Evolutionary conservation across 441 rosid genomes (phyloP).

Genomic region (Manihot esculenta): DNA sequence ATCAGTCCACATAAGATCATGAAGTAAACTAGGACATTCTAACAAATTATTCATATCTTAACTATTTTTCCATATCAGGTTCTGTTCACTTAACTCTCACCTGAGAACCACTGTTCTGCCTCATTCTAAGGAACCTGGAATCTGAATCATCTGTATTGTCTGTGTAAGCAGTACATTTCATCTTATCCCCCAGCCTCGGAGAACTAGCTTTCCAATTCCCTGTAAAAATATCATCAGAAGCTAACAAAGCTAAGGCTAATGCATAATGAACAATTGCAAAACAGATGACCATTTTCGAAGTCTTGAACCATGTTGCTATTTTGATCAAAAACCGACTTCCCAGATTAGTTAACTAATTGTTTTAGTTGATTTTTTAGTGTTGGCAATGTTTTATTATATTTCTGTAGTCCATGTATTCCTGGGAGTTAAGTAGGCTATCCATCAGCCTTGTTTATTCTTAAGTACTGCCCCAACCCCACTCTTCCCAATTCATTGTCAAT

Average conservation of each 20-base stretch:
- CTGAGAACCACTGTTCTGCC: constrained; percentile 32
- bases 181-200: constrained; percentile 29
- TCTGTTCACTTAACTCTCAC: constrained; percentile 33
- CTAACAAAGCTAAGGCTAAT: not conserved
- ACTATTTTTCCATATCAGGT: constrained; percentile 13
- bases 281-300: too few relatives aligned
- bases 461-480: not conserved
- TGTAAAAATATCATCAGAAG: constrained; percentile 22
- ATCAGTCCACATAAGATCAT: constrained; percentile 1
- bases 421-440: too few relatives aligned
- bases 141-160: constrained; percentile 24
- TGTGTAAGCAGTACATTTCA: constrained; percentile 12
- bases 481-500: not conserved
- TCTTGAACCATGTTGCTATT: too few relatives aligned
- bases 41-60: constrained; percentile 2
- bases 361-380: too few relatives aligned
- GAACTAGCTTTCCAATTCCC: constrained; percentile 40
- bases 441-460: too few relatives aligned
- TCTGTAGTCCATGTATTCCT: too few relatives aligned
- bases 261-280: too few relatives aligned
- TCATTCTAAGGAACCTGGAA: constrained; percentile 27
- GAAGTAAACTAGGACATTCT: not conserved
- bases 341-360: too few relatives aligned
- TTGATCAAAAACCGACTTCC: too few relatives aligned
- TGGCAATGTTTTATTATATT: too few relatives aligned